Evolutionary conservation across 805 yeast species (phyloP), one percentile per base, ranked within the genome.

Genomic region (Candida palmyrensis): DNA sequence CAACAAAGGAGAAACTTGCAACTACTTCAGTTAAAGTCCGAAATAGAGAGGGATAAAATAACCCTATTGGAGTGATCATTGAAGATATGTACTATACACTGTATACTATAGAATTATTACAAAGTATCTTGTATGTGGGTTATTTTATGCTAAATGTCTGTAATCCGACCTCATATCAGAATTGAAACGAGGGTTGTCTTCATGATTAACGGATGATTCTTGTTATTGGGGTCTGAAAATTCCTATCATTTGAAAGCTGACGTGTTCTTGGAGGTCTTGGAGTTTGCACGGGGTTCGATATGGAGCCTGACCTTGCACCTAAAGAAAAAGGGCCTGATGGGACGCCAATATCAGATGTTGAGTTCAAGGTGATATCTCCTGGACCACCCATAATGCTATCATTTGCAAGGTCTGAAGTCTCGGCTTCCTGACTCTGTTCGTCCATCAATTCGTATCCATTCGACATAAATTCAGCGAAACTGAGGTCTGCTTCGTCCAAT

Each of bases 161-260:
- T n/a, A n/a, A n/a, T n/a, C n/a, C n/a, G n/a, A n/a, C n/a, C n/a
- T n/a, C n/a, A n/a, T n/a, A n/a, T n/a, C n/a, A n/a, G n/a, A n/a
- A n/a, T n/a, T n/a, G n/a, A n/a, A n/a, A n/a, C n/a, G n/a, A n/a
- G 9, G 23, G 23, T 21, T 21, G 11, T 21, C 23, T 9, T 21
- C 11, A 9, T 5, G 14, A 11, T 35, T 33, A 45, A 26, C 68
- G 49, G 50, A 57, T 51, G 9, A 62, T 61, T 27, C 70, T 48
- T 1, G 68, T 47, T 17, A 65, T 57, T 1, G 72, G 72, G 1
- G 72, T 65, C 40, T 62, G 70, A 40, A 60, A 62, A 26, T 43
- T 55, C 38, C 58, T 56, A 30, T 66, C 71, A 15, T 52, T 53
- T 1, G 68, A 59, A 1, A 57, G 44, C 40, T 63, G 69, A 23